Evolutionary conservation across 805 yeast species (phyloP).

Genomic region (Clavispora carvajalis): DNA sequence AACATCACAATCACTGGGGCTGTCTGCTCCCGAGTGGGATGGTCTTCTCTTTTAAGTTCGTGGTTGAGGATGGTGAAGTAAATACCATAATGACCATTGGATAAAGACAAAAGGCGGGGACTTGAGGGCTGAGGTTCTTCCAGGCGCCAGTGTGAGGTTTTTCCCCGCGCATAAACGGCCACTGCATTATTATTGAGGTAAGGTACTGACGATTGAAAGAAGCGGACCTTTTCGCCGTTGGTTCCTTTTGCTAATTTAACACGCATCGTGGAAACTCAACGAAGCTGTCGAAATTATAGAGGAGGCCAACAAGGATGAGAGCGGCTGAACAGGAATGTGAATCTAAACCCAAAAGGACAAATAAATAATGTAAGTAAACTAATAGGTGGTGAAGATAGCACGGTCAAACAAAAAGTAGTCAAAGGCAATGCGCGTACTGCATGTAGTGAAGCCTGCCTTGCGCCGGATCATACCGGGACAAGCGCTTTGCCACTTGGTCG

Average conservation of each 20-base stretch:
- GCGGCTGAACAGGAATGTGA: too few species aligned
- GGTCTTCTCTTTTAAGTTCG: constrained; percentile 22
- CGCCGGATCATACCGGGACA: background rate
- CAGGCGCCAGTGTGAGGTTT: constrained; percentile 15
- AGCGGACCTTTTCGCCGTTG: constrained; percentile 14
- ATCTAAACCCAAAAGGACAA: background rate
- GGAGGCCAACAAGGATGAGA: too few species aligned
- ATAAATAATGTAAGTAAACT: background rate
- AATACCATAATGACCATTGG: constrained; percentile 39
- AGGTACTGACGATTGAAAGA: constrained; percentile 23
- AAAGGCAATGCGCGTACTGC: background rate
- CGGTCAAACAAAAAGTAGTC: background rate
- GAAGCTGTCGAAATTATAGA: too few species aligned
- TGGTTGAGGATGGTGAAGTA: constrained; percentile 36
- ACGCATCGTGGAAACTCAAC: background rate
- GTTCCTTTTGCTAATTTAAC: background rate
- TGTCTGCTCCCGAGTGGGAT: constrained; percentile 3
- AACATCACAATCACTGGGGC: constrained; percentile 7
- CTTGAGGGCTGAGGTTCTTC: constrained; percentile 24
- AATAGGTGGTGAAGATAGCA: background rate
- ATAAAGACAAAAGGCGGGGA: constrained; percentile 22
- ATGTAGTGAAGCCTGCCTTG: background rate
- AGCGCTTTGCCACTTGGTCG: too few species aligned
- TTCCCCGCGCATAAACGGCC: constrained; percentile 4
- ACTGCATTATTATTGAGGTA: constrained; percentile 16